Conservation (phyloP, 2,329 filamentous ascomycete genomes). For the Neofusicoccum cordaticola region DNA sequence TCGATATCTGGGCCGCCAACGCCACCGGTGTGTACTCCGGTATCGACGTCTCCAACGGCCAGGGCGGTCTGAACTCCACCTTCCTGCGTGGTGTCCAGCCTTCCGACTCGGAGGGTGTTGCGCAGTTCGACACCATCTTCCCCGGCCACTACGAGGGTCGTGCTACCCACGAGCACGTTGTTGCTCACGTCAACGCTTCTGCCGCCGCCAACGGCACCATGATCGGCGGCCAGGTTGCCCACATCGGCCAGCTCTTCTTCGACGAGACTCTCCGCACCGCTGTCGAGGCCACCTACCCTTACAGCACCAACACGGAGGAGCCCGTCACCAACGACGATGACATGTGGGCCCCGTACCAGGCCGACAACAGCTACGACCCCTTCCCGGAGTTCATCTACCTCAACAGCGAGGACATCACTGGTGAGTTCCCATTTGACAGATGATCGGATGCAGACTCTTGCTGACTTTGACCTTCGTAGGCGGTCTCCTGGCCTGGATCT, state of each 20-base stretch:
- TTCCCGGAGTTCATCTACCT: slow-evolving; percentile 58
- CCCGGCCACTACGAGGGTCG: slow-evolving; percentile 37
- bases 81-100: slow-evolving; percentile 50
- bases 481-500: slow-evolving; percentile 35
- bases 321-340: slow-evolving; percentile 48
- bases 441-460: slow-evolving; percentile 15
- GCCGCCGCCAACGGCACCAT: slow-evolving; percentile 52
- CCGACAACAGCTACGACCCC: slow-evolving; percentile 42
- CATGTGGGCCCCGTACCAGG: slow-evolving; percentile 27
- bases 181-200: slow-evolving; percentile 38
- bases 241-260: slow-evolving; percentile 65
- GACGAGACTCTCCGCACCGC: slow-evolving; percentile 56
- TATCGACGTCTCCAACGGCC: slow-evolving; percentile 37
- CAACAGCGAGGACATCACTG: slow-evolving; percentile 10
- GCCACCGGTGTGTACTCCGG: slow-evolving; percentile 44
- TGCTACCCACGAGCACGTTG: slow-evolving; percentile 39
- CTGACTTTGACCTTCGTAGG: slow-evolving; percentile 16
- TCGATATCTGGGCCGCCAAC: slow-evolving; percentile 52
- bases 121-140: slow-evolving; percentile 49
- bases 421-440: slow-evolving; percentile 31
- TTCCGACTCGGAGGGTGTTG: slow-evolving; percentile 48
- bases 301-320: slow-evolving; percentile 42
- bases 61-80: slow-evolving; percentile 40
- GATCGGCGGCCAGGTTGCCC: slow-evolving; percentile 48
- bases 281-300: slow-evolving; percentile 49